Evolutionary conservation across 2,329 filamentous ascomycete genomes (phyloP).

Genomic region (Macrophomina pseudophaseolina): DNA sequence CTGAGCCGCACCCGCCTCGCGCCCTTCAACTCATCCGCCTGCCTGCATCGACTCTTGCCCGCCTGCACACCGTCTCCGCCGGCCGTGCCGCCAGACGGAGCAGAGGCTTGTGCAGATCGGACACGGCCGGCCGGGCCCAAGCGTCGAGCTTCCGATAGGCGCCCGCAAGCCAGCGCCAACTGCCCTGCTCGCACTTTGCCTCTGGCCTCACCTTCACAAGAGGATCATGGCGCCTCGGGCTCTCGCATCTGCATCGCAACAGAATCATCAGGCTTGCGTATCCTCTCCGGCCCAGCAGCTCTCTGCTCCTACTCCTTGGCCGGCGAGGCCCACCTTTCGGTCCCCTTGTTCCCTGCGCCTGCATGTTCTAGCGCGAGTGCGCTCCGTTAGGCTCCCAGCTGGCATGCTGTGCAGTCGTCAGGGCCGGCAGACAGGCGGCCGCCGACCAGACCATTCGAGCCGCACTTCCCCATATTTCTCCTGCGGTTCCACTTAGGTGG

Average conservation of each 20-base stretch:
- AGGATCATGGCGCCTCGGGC: neutral
- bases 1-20: neutral
- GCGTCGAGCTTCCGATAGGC: slow-evolving; percentile 7
- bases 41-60: neutral
- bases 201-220: slow-evolving; percentile 16
- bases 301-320: neutral
- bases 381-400: slow-evolving; percentile 3
- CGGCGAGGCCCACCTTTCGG: neutral
- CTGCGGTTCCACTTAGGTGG: slow-evolving; percentile 1
- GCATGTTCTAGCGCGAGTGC: neutral
- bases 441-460: slow-evolving; percentile 6
- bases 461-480: slow-evolving; percentile 5
- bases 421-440: neutral
- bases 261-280: too few species aligned
- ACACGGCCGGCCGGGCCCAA: neutral
- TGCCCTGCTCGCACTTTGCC: neutral
- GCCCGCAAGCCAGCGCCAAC: neutral
- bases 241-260: neutral
- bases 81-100: neutral
- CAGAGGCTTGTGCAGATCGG: slow-evolving; percentile 15
- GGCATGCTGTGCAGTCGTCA: neutral
- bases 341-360: slow-evolving; percentile 11
- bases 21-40: too few species aligned
- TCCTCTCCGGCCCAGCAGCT: too few species aligned
- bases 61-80: slow-evolving; percentile 6